Evolutionary conservation across 768 basidiomycete genomes (phyloP).

Genomic region (Pisolithus microcarpus): DNA sequence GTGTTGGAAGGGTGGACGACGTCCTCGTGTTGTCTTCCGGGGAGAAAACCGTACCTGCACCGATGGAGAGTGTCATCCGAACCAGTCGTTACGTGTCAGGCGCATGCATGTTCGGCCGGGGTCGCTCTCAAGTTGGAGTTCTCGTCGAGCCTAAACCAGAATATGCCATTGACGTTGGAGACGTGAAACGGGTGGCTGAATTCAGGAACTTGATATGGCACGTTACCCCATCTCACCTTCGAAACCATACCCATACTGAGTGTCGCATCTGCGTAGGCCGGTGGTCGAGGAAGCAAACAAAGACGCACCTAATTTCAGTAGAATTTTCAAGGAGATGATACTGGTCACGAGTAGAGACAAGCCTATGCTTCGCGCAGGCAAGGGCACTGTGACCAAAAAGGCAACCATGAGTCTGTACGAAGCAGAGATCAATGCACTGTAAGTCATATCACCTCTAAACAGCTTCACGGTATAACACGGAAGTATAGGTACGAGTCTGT

Average conservation of each 20-base stretch:
- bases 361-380: slow-evolving; percentile 39
- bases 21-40: slow-evolving; percentile 26
- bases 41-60: slow-evolving; percentile 28
- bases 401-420: slow-evolving; percentile 33
- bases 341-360: slow-evolving; percentile 34
- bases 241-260: neutral
- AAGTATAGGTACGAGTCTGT: slow-evolving; percentile 22
- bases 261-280: slow-evolving; percentile 18
- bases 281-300: slow-evolving; percentile 38
- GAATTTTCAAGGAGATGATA: slow-evolving; percentile 49
- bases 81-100: slow-evolving; percentile 20
- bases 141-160: slow-evolving; percentile 27
- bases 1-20: slow-evolving; percentile 34
- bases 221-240: neutral
- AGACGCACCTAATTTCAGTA: slow-evolving; percentile 33
- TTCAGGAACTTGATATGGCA: slow-evolving; percentile 35
- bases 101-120: slow-evolving; percentile 35
- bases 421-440: slow-evolving; percentile 42
- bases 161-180: slow-evolving; percentile 26
- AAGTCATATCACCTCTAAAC: slow-evolving; percentile 1
- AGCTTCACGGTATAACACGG: neutral
- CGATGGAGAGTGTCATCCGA: slow-evolving; percentile 26
- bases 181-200: slow-evolving; percentile 21
- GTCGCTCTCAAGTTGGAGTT: slow-evolving; percentile 22
- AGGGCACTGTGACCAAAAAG: slow-evolving; percentile 40